Evolutionary conservation across 177 flowering plant species (phyloP), one percentile per base, ranked within the genome.

Genomic region (Vitis hybrid): DNA sequence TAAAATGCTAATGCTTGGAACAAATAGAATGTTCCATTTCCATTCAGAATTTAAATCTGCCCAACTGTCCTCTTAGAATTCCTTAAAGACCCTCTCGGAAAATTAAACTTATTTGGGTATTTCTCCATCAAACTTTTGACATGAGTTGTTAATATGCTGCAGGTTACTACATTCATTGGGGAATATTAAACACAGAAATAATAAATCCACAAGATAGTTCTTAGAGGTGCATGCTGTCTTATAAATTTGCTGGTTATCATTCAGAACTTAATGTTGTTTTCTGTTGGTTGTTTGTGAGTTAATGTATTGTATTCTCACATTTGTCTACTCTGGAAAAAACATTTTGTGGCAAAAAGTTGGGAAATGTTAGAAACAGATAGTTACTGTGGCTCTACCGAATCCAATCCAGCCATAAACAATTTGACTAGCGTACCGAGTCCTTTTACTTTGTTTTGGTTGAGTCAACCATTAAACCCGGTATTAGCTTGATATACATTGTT

Each of bases 151-250:
- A 29, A 10, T 61, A 18, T 31, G 64, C 19, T 61, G 64, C 50
- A 61, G 64, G 10, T 33, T 61, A 18, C 64, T 61, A 15, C 19
- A 61, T 61, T 61, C 50, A 61, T 31, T 61, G 49, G 64, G 63
- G 64, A 61, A 31, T 31, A 31, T 61, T 61, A 61, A 49, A 33
- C 50, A 33, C 51, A 15, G 49, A 39, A 29, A 31, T 33, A 39
- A 61, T 2, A 33, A 15, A 31, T 39, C 48, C 6, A 14, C 64
- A 29, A 61, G 14, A 49, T 33, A 61, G n/a, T 33, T 16, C 5
- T 14, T 61, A 10, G n/a, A 61, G 21, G 48, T 31, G 50, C 21
- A 31, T 15, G 7, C 10, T 33, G 21, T 11, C 18, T 26, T 39
- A 0, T 13, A 60, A 60, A 22, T 31, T 29, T 60, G 14, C 31